Conservation (phyloP, 257 asterid species). For the Petunia secreta region DNA sequence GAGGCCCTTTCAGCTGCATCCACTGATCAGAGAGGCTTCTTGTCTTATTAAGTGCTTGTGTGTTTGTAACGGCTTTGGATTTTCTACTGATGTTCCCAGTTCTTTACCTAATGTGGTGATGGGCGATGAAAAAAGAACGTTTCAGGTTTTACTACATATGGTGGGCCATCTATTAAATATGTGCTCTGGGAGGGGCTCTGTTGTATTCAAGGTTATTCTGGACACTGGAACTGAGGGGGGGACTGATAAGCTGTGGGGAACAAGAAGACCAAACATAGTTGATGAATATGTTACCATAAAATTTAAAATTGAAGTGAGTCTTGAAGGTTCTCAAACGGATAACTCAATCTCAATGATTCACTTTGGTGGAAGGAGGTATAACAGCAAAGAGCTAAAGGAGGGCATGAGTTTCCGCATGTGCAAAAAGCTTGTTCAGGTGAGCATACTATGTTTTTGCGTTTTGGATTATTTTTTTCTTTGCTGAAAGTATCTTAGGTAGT, state of each 20-base stretch:
- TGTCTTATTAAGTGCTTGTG: conserved; percentile 47
- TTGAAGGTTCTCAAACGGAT: conserved; percentile 36
- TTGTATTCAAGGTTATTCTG: conserved; percentile 39
- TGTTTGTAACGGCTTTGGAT: conserved; percentile 38
- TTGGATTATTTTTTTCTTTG: not conserved
- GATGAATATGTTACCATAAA: conserved; percentile 40
- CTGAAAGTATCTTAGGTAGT: not conserved
- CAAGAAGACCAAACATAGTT: conserved; percentile 36
- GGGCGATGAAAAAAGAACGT: conserved; percentile 52
- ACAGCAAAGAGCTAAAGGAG: conserved; percentile 43
- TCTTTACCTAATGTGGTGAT: conserved; percentile 46
- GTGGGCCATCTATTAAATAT: conserved; percentile 48
- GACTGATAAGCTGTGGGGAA: conserved; percentile 34
- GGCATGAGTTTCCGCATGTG: conserved; percentile 54
- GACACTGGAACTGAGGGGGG: conserved; percentile 38
- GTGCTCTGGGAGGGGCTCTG: conserved; percentile 34
- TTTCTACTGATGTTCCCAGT: conserved; percentile 38
- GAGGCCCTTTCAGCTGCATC: conserved; percentile 42
- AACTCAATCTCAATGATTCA: conserved; percentile 32
- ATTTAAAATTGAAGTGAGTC: conserved; percentile 42
- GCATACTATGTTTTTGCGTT: not conserved
- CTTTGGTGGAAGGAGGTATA: conserved; percentile 37
- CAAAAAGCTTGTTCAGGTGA: conserved; percentile 50
- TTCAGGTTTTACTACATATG: conserved; percentile 54
- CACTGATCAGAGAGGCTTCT: conserved; percentile 47